Evolutionary conservation across 1,139 yeast genomes (phyloP), one percentile per base, ranked within the genome.

Genomic region (Pichia sp.): DNA sequence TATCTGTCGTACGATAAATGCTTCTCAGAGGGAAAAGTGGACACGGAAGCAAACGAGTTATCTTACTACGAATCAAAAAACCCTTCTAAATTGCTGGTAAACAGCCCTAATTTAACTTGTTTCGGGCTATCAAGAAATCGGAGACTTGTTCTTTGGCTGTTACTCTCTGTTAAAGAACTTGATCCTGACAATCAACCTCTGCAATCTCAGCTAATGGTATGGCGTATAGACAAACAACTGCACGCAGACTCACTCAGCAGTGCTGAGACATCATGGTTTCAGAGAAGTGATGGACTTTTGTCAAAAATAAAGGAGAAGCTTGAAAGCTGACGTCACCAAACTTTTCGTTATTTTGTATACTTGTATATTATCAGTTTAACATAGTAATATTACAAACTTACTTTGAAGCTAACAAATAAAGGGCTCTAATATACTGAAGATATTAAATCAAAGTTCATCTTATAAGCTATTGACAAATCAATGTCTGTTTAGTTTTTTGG

Each of bases 71-170:
- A 75, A 12, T 64, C 63, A 28, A 60, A 62, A 9, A 76, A 77
- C 56, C 68, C 72, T 2, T 51, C 67, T 36, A 80, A 80, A 57
- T 51, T 76, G n/a, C 44, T 51, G 2, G 44, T 44, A 10, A 12
- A 13, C 3, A 67, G 69, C 12, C 64, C 71, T 2, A 67, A 70
- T 36, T 66, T 73, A 53, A 69, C 72, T 3, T 70, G 74, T 0
- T 66, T 75, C 34, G 90, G 89, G 0, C 64, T 80, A 40, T 78
- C 86, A 1, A 73, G 95, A 52, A 70, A 70, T 50, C 75, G 97
- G 52, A 89, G 88, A 63, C 82, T 93, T 1, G 82, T 89, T 0
- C 74, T 91, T 34, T 91, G 96, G 91, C 77, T 79, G 60, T 67
- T 90, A 19, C 68, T 91, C 25, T 84, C 96, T 0, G 85, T 91